phyloP scores from a whole-genome alignment of 306 rosid genomes.

The Lablab purpureus region DNA sequence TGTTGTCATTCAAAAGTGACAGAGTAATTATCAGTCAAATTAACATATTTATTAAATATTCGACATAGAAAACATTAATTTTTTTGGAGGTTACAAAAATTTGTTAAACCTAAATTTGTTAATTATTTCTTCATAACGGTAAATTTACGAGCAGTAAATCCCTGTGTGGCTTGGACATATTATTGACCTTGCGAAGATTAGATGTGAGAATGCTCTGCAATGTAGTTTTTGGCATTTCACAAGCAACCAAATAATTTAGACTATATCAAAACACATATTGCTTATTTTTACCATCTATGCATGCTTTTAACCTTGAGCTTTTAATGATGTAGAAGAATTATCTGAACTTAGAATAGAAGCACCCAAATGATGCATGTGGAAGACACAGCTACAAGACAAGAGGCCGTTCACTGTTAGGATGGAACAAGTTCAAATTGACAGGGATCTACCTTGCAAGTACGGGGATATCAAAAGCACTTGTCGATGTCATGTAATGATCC shows the following conservation, averaged over 20 bases:
- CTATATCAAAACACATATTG: background rate
- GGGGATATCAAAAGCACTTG: slow-evolving; percentile 33
- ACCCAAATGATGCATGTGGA: slow-evolving; percentile 43
- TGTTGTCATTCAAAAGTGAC: too few species aligned
- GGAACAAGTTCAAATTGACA: slow-evolving; percentile 20
- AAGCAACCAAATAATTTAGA: slow-evolving; percentile 16
- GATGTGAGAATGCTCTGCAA: background rate
- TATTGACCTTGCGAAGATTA: background rate
- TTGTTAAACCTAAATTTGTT: background rate
- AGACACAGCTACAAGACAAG: slow-evolving; percentile 23
- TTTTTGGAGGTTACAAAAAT: too few species aligned
- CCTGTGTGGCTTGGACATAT: slow-evolving; percentile 23
- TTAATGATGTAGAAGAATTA: slow-evolving; percentile 53
- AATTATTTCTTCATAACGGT: slow-evolving; percentile 23
- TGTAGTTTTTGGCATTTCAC: slow-evolving; percentile 5
- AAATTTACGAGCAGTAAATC: slow-evolving; percentile 9
- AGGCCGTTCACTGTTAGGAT: background rate
- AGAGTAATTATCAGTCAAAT: too few species aligned
- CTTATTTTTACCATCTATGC: background rate
- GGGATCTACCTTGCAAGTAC: slow-evolving; percentile 8
- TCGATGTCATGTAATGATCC: background rate
- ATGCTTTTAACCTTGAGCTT: slow-evolving; percentile 30
- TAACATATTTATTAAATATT: too few species aligned
- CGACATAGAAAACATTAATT: too few species aligned
- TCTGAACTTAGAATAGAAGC: slow-evolving; percentile 42